phyloP scores from a whole-genome alignment of 495 filamentous ascomycete genomes.

The Neurospora sp. region DNA sequence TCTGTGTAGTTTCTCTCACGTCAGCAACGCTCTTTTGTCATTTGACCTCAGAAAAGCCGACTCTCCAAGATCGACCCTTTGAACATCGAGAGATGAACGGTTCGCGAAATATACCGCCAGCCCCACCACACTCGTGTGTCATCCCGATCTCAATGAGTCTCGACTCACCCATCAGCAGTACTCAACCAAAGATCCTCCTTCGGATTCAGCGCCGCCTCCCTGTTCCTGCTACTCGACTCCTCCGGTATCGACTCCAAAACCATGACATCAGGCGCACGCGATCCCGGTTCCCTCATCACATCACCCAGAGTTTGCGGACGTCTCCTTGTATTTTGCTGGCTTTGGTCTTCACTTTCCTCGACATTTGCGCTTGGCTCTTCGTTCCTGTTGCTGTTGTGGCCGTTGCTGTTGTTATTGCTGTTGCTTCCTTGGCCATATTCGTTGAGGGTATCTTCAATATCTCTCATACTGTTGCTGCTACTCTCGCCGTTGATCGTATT shows the following conservation, averaged over 20 bases:
- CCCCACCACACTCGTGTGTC: no score
- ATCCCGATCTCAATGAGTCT: no score
- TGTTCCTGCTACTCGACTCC: slow-evolving; percentile 1
- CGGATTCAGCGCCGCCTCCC: slow-evolving; percentile 22
- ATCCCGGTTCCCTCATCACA: slow-evolving; percentile 31
- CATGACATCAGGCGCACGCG: slow-evolving; percentile 26
- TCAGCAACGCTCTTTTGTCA: not conserved
- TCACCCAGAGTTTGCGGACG: slow-evolving; percentile 25
- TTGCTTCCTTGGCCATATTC: not conserved
- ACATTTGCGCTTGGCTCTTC: not conserved
- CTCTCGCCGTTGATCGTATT: not conserved
- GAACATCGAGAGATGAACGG: not conserved
- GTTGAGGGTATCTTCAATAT: not conserved
- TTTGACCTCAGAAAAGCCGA: not conserved
- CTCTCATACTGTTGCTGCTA: not conserved
- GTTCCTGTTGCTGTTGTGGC: not conserved
- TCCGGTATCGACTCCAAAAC: slow-evolving; percentile 22
- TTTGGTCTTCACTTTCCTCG: not conserved
- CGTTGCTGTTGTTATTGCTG: slow-evolving; percentile 1
- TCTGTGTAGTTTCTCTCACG: slow-evolving; percentile 9
- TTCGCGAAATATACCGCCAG: not conserved
- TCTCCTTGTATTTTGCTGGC: not conserved
- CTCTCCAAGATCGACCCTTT: not conserved
- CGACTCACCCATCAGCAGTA: slow-evolving; percentile 33
- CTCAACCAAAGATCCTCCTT: slow-evolving; percentile 37